phyloP scores from a whole-genome alignment of 1,284 basidiomycete species.

The Sphaerobolus stellatus region DNA sequence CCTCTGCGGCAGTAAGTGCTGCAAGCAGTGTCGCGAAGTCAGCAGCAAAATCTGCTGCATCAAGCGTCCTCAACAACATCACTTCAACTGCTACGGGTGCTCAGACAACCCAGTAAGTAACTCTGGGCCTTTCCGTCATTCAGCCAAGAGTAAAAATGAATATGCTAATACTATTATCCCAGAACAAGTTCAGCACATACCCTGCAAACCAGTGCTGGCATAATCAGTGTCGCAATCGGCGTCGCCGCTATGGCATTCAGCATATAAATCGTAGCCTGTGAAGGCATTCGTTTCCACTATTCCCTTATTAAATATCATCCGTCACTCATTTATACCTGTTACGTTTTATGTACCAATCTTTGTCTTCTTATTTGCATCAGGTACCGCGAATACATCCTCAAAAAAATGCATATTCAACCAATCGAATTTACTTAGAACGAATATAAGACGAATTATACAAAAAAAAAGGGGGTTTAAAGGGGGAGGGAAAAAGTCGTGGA shows the following conservation, averaged over 20 bases:
- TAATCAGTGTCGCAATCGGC: background rate
- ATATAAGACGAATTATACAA: too few relatives aligned
- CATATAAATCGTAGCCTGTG: too few relatives aligned
- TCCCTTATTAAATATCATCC: too few relatives aligned
- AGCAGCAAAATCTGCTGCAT: background rate
- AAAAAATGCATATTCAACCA: too few relatives aligned
- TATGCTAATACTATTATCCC: background rate
- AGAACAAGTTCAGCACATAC: background rate
- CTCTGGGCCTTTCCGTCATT: background rate
- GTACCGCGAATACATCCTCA: too few relatives aligned
- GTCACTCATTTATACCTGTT: too few relatives aligned
- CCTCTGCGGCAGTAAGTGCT: background rate
- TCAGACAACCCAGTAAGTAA: background rate
- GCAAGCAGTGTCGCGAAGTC: background rate
- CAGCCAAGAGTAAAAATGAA: background rate
- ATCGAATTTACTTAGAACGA: too few relatives aligned
- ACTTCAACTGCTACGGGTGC: background rate
- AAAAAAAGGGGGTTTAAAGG: too few relatives aligned
- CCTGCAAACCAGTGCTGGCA: background rate
- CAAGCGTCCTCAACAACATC: background rate
- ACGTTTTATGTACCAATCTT: too few relatives aligned
- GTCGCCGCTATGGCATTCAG: background rate
- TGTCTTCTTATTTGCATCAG: too few relatives aligned
- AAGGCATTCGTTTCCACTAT: too few relatives aligned
- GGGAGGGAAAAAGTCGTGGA: too few relatives aligned